These are phyloP conservation scores for Annulohypoxylon truncatum DNA, from an alignment of 2,329 filamentous ascomycete species.

Conservation along the genomic window DNA sequence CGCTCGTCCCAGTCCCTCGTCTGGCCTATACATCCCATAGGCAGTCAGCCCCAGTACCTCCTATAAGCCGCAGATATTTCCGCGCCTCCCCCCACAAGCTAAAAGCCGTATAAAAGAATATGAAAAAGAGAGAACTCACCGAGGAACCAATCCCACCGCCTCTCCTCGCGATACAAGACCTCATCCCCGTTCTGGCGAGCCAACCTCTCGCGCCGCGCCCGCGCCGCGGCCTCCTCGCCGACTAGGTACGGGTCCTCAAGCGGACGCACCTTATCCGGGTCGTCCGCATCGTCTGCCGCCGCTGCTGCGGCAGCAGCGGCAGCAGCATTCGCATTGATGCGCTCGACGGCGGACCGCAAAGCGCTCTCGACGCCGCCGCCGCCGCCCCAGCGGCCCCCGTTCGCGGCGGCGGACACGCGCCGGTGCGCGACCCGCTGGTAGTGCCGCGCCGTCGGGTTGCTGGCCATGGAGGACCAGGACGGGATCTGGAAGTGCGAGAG, in stretches of 20 bases:
- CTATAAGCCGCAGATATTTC: background rate
- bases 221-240: conserved; percentile 71
- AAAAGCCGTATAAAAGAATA: background rate
- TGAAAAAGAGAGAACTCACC: conserved; percentile 55
- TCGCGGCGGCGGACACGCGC: conserved; percentile 58
- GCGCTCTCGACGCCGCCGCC: conserved; percentile 42
- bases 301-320: conserved; percentile 9
- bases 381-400: conserved; percentile 33
- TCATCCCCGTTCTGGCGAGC: conserved; percentile 67
- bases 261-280: conserved; percentile 56
- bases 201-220: conserved; percentile 67
- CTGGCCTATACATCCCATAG: conserved; percentile 56
- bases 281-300: conserved; percentile 30
- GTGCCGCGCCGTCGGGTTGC: conserved; percentile 67
- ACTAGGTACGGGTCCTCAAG: conserved; percentile 76
- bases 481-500: conserved; percentile 67
- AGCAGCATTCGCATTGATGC: conserved; percentile 28
- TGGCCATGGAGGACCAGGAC: conserved; percentile 67
- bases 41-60: conserved; percentile 15
- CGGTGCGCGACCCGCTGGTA: conserved; percentile 74
- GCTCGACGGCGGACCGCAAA: conserved; percentile 44
- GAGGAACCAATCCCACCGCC: conserved; percentile 70
- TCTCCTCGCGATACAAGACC: conserved; percentile 66
- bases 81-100: too few species aligned
- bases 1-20: conserved; percentile 64